Base-by-base conservation (phyloP, 257 asterid genomes). In the Solanum paucissectum region DNA sequence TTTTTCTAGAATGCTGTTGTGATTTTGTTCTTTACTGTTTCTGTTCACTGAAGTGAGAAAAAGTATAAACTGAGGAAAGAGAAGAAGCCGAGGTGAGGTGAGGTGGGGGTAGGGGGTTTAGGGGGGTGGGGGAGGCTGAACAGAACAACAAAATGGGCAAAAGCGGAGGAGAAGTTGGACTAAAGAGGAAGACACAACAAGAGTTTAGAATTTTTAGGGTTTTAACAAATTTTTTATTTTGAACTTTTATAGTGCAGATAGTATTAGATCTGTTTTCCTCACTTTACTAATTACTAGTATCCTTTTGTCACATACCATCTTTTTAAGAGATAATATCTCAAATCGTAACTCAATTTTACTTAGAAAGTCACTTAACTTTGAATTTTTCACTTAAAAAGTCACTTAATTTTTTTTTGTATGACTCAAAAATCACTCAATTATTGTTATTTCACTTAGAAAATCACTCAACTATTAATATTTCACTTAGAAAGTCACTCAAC, bases 161-260 rank as follows among this genome's bases (percentile, higher is more conserved):
- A 44, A 42, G 71, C 71, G 79, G 83, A 79, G 40, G 66, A 27
- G 66, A 27, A 79, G 85, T 44, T 79, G 85, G 40, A 27, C 38
- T 25, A 25, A 42, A 33, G 62, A 20, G 77, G 77, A 79, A 79
- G 40, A 79, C 27, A 10, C 40, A 74, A 37, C 52, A 74, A 74
- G 83, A 79, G 85, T 27, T 27, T 16, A 49, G 85, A 79, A 79
- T 79, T 79, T 79, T 79, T 79, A 79, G 85, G 85, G 85, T 79
- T 79, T 44, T 79, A 79, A 44, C 66, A 46, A 13, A 0, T 25
- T 25, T 1, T 12, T n/a, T 40, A 38, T 40, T 55, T 79, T 79
- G n/a, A 33, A 14, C n/a, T 27, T 79, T 79, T 44, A 2, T 38
- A 34, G 25, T 7, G 37, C 25, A 36, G 9, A 12, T 76, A 68